These are phyloP conservation scores for Madurella fahalii DNA, from an alignment of 2,329 filamentous ascomycete species.

Conservation along the genomic window DNA sequence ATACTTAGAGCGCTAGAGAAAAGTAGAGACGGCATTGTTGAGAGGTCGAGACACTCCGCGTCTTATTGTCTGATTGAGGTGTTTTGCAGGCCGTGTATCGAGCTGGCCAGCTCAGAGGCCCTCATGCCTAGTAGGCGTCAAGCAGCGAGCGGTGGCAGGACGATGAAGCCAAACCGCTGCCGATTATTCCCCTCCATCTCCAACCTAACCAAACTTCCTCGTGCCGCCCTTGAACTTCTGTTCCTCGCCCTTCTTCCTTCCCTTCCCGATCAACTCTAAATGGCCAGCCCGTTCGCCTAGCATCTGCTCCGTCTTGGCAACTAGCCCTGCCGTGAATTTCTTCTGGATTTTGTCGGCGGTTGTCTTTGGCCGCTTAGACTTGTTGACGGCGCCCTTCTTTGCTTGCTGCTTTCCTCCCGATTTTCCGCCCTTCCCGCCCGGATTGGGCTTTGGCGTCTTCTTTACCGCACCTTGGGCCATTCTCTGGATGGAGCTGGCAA, in stretches of 20 bases:
- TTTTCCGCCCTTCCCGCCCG: constrained; percentile 36
- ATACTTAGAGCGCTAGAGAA: no score
- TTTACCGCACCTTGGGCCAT: constrained; percentile 57
- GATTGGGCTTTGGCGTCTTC: constrained; percentile 39
- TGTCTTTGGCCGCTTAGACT: constrained; percentile 44
- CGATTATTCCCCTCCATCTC: background rate
- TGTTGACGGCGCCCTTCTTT: constrained; percentile 43
- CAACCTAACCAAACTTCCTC: constrained; percentile 51
- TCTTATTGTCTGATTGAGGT: no score
- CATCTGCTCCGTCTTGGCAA: constrained; percentile 52
- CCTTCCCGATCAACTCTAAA: constrained; percentile 55
- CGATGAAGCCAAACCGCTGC: no score
- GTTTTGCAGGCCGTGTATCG: no score
- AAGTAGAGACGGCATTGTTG: no score
- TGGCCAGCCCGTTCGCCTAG: constrained; percentile 57
- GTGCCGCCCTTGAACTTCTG: constrained; percentile 43
- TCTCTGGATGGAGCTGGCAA: background rate
- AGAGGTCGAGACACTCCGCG: no score
- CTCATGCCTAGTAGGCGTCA: no score
- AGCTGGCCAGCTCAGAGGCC: no score
- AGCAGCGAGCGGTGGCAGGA: no score
- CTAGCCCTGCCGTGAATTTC: constrained; percentile 53
- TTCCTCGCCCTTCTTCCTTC: constrained; percentile 42
- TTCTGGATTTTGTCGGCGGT: constrained; percentile 50
- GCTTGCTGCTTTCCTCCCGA: constrained; percentile 19